These are phyloP conservation scores for Scenedesmus sp. DNA, from an alignment of 163 green algal species.

Conservation along the genomic window DNA sequence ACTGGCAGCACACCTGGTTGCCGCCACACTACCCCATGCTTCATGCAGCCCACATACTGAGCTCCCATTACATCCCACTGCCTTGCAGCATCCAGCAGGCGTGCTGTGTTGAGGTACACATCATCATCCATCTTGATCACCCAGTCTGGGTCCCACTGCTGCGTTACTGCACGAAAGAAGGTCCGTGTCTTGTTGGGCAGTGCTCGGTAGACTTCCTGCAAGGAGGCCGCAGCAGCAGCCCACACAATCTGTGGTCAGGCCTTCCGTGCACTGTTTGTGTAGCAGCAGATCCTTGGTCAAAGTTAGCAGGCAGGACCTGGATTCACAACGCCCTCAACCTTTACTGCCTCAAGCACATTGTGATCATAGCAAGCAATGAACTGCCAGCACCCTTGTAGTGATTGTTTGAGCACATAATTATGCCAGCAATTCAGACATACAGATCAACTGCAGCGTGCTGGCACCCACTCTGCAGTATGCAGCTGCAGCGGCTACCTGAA, in stretches of 20 bases:
- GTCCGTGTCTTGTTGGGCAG: slow-evolving; percentile 76
- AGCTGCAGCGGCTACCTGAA: not conserved
- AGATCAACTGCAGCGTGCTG: not conserved
- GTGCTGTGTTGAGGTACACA: slow-evolving; percentile 60
- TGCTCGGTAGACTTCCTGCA: slow-evolving; percentile 71
- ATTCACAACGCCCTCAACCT: too few relatives aligned
- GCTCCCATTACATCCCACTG: slow-evolving; percentile 66
- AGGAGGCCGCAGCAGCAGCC: too few relatives aligned
- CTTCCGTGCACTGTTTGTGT: not conserved
- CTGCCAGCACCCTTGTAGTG: too few relatives aligned
- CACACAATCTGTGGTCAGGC: not conserved
- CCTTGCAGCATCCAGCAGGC: slow-evolving; percentile 51
- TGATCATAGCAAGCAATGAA: too few relatives aligned
- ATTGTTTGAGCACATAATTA: too few relatives aligned
- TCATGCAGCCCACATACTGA: slow-evolving; percentile 74
- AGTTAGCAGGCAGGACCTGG: too few relatives aligned
- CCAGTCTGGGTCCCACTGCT: slow-evolving; percentile 40
- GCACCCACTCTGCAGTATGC: not conserved
- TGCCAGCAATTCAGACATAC: not conserved
- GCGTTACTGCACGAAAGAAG: slow-evolving; percentile 46
- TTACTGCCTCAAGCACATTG: too few relatives aligned
- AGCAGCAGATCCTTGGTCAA: too few relatives aligned
- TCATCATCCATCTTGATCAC: slow-evolving; percentile 67
- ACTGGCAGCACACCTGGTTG: not conserved
- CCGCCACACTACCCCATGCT: slow-evolving; percentile 58